These are phyloP conservation scores for Cystobasidium onofrii DNA, from an alignment of 768 basidiomycete species.

Conservation along the genomic window DNA sequence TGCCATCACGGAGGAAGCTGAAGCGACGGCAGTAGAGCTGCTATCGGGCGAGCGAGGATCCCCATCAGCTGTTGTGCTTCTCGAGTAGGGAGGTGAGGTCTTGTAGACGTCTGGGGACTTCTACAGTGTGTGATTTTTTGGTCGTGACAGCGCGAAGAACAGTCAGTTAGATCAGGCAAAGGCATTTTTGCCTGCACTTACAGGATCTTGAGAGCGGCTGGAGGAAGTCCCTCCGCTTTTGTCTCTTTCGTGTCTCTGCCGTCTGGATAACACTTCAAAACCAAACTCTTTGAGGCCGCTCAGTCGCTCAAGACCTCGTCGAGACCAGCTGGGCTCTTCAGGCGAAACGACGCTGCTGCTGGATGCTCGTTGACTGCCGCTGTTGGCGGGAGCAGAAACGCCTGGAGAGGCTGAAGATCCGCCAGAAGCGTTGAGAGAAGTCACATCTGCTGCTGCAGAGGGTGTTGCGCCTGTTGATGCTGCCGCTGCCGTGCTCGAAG, in stretches of 20 bases:
- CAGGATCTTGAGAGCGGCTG: background rate
- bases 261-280: constrained; percentile 10
- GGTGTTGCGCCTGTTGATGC: background rate
- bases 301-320: constrained; percentile 12
- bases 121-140: background rate
- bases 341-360: background rate
- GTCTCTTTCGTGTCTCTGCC: constrained; percentile 22
- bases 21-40: background rate
- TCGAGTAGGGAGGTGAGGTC: constrained; percentile 9
- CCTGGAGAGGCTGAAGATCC: background rate
- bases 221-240: background rate
- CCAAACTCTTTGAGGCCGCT: constrained; percentile 24
- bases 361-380: background rate
- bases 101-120: background rate
- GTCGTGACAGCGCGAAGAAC: background rate
- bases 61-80: constrained; percentile 8
- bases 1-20: background rate
- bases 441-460: background rate
- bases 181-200: background rate
- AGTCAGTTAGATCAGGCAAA: background rate
- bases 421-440: background rate
- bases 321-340: constrained; percentile 9
- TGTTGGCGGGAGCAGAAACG: background rate
- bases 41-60: background rate
- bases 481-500: background rate